phyloP scores from a whole-genome alignment of 164 flowering plant species.

The Cinnamomum chago region DNA sequence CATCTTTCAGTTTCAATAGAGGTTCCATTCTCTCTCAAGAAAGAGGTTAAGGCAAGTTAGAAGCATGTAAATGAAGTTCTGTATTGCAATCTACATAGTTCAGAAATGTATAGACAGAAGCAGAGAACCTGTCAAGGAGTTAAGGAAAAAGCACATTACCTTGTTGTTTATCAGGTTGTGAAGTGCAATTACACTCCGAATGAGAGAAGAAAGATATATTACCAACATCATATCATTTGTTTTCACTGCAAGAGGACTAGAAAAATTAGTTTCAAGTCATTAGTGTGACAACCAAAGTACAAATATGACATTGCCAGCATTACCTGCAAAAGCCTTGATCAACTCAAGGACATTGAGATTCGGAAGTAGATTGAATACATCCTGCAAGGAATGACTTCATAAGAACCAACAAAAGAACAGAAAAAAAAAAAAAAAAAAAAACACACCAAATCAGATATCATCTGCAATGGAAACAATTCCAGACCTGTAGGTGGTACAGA shows the following conservation, averaged over 20 bases:
- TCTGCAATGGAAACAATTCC: not conserved
- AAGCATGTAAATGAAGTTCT: no score
- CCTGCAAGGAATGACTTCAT: slow-evolving; percentile 38
- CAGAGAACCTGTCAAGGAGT: not conserved
- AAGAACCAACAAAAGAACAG: not conserved
- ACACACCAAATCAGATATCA: not conserved
- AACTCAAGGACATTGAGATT: slow-evolving; percentile 85
- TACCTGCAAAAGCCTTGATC: slow-evolving; percentile 90
- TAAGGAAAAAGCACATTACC: slow-evolving; percentile 35
- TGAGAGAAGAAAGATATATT: slow-evolving; percentile 91
- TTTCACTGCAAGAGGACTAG: slow-evolving; percentile 55
- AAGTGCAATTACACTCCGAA: slow-evolving; percentile 92
- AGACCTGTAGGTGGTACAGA: slow-evolving; percentile 84
- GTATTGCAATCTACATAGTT: no score
- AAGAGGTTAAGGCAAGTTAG: no score
- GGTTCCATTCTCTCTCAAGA: no score
- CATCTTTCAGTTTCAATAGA: no score
- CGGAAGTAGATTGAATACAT: slow-evolving; percentile 92
- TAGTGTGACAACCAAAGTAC: not conserved
- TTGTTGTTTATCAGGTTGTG: slow-evolving; percentile 97
- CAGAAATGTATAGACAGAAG: not conserved
- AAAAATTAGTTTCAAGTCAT: not conserved
- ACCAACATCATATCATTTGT: slow-evolving; percentile 99
- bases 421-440: not conserved
- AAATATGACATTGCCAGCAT: not conserved